phyloP scores from a whole-genome alignment of 2,329 filamentous ascomycete species.

The Sordariomycetes sp. region DNA sequence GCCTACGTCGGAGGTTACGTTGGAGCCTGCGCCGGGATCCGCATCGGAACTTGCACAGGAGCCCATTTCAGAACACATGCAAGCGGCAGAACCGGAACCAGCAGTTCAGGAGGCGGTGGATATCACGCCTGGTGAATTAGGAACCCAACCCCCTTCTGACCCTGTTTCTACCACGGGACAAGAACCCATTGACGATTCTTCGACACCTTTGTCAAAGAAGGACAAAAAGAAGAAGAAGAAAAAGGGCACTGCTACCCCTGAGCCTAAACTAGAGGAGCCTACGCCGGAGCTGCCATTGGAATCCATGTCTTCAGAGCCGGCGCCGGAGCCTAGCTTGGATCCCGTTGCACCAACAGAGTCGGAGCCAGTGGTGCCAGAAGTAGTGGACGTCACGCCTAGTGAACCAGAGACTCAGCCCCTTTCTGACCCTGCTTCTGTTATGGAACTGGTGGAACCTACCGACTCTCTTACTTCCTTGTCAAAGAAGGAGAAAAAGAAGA shows the following conservation, averaged over 20 bases:
- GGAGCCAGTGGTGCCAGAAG: too few species aligned
- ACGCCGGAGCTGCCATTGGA: too few species aligned
- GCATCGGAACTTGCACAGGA: too few species aligned
- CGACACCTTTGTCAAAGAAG: neutral
- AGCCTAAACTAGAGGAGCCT: neutral
- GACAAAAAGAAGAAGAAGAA: slow-evolving; percentile 18
- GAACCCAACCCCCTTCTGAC: neutral
- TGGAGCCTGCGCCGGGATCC: too few species aligned
- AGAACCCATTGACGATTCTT: neutral
- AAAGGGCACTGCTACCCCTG: slow-evolving; percentile 11
- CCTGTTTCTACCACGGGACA: neutral
- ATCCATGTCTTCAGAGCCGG: too few species aligned
- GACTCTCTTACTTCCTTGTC: neutral
- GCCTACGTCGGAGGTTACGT: too few species aligned
- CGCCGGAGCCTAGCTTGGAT: too few species aligned
- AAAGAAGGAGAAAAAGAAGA: neutral
- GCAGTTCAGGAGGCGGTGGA: too few species aligned
- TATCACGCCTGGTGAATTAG: too few species aligned
- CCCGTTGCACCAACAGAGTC: too few species aligned
- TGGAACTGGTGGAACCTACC: neutral
- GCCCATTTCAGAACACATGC: too few species aligned
- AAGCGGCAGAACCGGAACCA: too few species aligned
- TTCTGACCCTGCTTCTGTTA: neutral
- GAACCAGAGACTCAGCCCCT: neutral
- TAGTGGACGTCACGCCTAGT: neutral